Evolutionary conservation across 2,329 filamentous ascomycete genomes (phyloP).

Genomic region (Cladosporium sp.): DNA sequence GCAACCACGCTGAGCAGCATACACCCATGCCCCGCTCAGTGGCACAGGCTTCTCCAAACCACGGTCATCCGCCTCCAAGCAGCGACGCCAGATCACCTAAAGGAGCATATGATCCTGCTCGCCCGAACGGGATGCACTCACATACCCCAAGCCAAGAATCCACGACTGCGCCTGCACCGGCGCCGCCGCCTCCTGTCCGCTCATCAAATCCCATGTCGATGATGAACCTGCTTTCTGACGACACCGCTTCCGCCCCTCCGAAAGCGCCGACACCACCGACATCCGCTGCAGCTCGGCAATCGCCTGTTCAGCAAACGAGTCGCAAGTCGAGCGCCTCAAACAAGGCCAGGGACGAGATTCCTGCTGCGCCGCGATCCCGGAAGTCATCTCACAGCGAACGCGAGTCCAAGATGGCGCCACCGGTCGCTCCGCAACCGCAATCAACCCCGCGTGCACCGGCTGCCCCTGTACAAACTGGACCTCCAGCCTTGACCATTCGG

Average conservation of each 20-base stretch:
- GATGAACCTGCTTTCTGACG: constrained; percentile 82
- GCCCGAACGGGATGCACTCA: constrained; percentile 24
- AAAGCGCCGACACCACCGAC: constrained; percentile 12
- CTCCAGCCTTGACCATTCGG: constrained; percentile 30
- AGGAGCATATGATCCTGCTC: constrained; percentile 26
- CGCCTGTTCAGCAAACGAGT: background rate
- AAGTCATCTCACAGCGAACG: constrained; percentile 10
- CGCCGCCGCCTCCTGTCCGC: constrained; percentile 41
- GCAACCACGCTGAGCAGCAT: constrained; percentile 17
- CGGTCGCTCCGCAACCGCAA: constrained; percentile 3
- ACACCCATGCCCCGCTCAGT: constrained; percentile 17
- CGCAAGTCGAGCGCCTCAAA: constrained; percentile 8
- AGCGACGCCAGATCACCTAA: constrained; percentile 32
- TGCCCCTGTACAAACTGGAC: constrained; percentile 24
- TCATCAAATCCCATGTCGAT: constrained; percentile 89
- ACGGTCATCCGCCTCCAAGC: constrained; percentile 25
- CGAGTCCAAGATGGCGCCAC: constrained; percentile 8
- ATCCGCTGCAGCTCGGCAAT: constrained; percentile 1
- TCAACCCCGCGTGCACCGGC: constrained; percentile 11
- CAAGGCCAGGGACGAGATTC: constrained; percentile 10
- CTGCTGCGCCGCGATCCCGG: background rate
- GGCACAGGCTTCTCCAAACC: constrained; percentile 14
- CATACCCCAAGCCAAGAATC: constrained; percentile 22
- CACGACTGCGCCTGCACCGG: constrained; percentile 17
- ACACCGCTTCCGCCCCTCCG: constrained; percentile 28